Percentiles rank a stretch among this genome's conserved stretches.
Conservation (phyloP, 495 filamentous ascomycete species). For the Monascus purpureus region DNA sequence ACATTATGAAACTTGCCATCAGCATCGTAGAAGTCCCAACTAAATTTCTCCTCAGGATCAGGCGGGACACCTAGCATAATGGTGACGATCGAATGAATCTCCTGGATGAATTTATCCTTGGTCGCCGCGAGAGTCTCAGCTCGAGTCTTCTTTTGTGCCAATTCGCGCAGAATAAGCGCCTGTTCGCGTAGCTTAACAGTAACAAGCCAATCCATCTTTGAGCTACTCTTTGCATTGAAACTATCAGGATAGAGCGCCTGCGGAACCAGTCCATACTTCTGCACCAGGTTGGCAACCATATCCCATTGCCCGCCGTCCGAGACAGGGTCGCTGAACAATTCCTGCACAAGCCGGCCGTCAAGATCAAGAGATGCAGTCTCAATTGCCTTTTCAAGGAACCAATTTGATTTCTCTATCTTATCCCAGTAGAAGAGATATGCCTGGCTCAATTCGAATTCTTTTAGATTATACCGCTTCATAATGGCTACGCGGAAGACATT, state of each 20-base stretch:
- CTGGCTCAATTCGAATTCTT: conserved; percentile 73
- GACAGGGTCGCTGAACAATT: conserved; percentile 49
- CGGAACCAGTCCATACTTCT: conserved; percentile 75
- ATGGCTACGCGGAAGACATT: conserved; percentile 78
- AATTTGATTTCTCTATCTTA: conserved; percentile 86
- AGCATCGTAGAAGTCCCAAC: conserved; percentile 65
- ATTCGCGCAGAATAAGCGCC: conserved; percentile 46
- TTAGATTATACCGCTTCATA: conserved; percentile 64
- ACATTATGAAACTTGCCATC: conserved; percentile 44
- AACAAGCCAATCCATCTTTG: conserved; percentile 56
- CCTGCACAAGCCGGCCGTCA: conserved; percentile 54
- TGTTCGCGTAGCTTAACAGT: conserved; percentile 81
- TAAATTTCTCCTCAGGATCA: conserved; percentile 46
- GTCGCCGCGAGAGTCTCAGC: conserved; percentile 23
- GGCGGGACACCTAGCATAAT: conserved; percentile 69
- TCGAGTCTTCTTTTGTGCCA: conserved; percentile 29
- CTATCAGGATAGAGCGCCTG: conserved; percentile 68
- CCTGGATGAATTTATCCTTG: conserved; percentile 60
- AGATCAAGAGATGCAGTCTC: conserved; percentile 51
- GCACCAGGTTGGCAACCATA: conserved; percentile 75
- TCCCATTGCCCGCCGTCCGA: conserved; percentile 85
- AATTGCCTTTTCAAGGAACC: conserved; percentile 69
- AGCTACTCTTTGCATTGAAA: conserved; percentile 57
- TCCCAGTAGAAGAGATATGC: conserved; percentile 92
- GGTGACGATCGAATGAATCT: conserved; percentile 66